Percentiles rank a stretch among this genome's conserved stretches.
Evolutionary conservation across 257 asterid genomes (phyloP).

Genomic region (Przewalskia tangutica): DNA sequence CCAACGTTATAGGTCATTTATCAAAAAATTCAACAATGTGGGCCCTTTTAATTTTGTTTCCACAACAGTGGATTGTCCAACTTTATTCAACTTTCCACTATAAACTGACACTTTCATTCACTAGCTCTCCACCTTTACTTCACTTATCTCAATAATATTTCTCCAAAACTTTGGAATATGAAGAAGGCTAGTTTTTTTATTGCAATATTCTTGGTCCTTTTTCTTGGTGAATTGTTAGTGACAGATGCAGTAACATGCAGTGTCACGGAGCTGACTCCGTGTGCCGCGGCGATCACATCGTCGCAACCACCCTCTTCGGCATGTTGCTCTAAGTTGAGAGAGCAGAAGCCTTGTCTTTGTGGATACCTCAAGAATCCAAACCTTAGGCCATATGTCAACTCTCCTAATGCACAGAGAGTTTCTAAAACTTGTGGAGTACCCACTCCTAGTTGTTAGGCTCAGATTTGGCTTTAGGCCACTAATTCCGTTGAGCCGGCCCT

Average conservation of each 20-base stretch:
- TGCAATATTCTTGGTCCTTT: not conserved
- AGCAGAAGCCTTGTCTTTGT: constrained; percentile 29
- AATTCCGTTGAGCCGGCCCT: too few relatives aligned
- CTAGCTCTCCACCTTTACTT: not conserved
- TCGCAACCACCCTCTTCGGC: not conserved
- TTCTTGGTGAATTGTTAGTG: not conserved
- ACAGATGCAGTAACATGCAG: constrained; percentile 19
- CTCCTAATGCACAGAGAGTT: constrained; percentile 18
- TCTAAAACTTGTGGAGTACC: constrained; percentile 11
- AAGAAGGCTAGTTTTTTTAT: not conserved
- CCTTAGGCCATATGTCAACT: constrained; percentile 11
- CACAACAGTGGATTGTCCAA: not conserved
- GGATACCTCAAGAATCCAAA: constrained; percentile 16
- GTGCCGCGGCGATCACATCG: constrained; percentile 7
- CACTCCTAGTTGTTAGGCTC: constrained; percentile 4
- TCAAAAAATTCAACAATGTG: too few relatives aligned
- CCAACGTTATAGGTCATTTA: too few relatives aligned
- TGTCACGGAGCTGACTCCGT: constrained; percentile 8
- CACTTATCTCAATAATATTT: not conserved
- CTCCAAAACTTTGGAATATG: not conserved
- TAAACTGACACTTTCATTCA: not conserved
- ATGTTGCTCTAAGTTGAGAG: constrained; percentile 17
- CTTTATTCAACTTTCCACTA: not conserved
- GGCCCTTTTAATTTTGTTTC: not conserved
- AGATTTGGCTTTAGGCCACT: too few relatives aligned